Evolutionary conservation across 1,284 basidiomycete genomes (phyloP).

Genomic region (Blastosporella zonata): DNA sequence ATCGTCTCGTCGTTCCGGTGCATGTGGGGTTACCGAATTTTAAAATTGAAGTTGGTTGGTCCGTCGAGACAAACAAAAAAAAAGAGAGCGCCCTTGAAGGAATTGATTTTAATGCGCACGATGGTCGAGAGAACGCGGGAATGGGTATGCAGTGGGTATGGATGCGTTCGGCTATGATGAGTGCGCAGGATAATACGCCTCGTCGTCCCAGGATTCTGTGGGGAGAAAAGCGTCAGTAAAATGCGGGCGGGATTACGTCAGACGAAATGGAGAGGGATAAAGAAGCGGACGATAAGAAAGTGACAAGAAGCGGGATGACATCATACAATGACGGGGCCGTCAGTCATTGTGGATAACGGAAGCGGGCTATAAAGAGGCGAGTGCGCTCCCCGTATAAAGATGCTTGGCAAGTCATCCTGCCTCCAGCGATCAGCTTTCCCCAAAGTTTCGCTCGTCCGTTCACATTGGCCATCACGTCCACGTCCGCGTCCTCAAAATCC

Average conservation of each 20-base stretch:
- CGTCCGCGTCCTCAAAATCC: too few species aligned
- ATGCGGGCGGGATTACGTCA: constrained; percentile 1
- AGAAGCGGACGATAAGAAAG: background rate
- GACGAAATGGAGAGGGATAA: background rate
- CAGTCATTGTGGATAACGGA: too few species aligned
- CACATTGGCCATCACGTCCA: too few species aligned
- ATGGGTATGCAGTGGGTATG: background rate
- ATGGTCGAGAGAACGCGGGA: too few species aligned
- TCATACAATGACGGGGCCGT: too few species aligned
- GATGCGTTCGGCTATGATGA: background rate
- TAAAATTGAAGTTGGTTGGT: too few species aligned
- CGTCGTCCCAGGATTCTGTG: constrained; percentile 37
- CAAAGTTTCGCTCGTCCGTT: background rate
- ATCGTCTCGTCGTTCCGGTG: background rate
- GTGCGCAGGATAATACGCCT: constrained; percentile 27
- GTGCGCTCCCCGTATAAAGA: too few species aligned
- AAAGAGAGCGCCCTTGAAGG: background rate
- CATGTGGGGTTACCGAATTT: background rate
- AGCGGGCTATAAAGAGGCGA: too few species aligned
- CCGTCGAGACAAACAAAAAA: too few species aligned
- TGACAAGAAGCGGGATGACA: background rate
- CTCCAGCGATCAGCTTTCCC: background rate
- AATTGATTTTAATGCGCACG: too few species aligned
- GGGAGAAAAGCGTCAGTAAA: background rate
- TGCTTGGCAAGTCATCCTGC: too few species aligned